Conservation (phyloP, 75 land plant species). For the Sequoiadendron giganteum region DNA sequence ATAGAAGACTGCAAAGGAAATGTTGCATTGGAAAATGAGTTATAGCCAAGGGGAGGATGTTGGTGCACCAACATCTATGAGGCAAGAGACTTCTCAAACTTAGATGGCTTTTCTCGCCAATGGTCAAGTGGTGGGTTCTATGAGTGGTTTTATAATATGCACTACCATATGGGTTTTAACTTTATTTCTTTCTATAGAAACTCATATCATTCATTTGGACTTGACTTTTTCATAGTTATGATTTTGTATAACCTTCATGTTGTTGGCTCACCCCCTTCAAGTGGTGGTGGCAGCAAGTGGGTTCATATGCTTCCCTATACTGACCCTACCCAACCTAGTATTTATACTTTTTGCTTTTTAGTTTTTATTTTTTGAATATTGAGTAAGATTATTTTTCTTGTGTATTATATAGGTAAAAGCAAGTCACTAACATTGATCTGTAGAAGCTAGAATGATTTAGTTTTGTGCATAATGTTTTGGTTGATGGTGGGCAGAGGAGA, state of each 20-base stretch:
- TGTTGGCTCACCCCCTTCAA: conserved; percentile 53
- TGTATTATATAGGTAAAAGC: background rate
- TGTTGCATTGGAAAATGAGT: conserved; percentile 71
- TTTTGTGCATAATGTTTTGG: background rate
- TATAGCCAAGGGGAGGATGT: conserved; percentile 59
- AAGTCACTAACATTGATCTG: background rate
- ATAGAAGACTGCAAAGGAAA: conserved; percentile 67
- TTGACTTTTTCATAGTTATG: background rate
- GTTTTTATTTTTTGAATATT: background rate
- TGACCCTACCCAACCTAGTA: conserved; percentile 27
- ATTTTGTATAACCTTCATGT: conserved; percentile 15
- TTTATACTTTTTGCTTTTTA: background rate
- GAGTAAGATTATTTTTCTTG: background rate
- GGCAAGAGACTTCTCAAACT: conserved; percentile 45
- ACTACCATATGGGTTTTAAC: background rate
- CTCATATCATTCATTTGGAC: background rate
- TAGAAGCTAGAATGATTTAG: background rate
- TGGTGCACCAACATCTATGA: conserved; percentile 41
- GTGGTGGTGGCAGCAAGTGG: conserved; percentile 43
- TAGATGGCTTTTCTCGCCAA: conserved; percentile 62
- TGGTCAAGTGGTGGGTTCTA: conserved; percentile 42
- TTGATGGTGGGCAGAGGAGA: too few species aligned
- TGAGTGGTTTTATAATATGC: background rate
- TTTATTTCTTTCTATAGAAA: background rate
- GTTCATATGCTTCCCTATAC: conserved; percentile 47